Percentiles rank a stretch among this genome's conserved stretches.
These are phyloP conservation scores for Calophaca sinica DNA, from an alignment of 306 rosid genomes.

Conservation along the genomic window DNA sequence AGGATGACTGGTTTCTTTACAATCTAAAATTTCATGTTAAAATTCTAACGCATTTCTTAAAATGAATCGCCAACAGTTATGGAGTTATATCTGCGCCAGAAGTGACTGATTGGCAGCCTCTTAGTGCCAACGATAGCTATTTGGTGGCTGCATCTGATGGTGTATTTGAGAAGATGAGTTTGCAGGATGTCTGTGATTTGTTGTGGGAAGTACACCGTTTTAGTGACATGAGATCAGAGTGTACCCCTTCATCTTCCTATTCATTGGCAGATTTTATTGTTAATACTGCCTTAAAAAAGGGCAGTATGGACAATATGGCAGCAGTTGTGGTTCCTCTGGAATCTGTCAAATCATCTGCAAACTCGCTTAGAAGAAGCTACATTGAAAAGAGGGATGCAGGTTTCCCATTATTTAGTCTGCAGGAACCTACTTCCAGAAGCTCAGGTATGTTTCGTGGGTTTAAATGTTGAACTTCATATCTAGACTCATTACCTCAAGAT, in stretches of 20 bases:
- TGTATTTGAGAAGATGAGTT: slow-evolving; percentile 82
- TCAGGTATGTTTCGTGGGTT: slow-evolving; percentile 62
- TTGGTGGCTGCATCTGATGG: slow-evolving; percentile 98
- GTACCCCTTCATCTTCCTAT: slow-evolving; percentile 68
- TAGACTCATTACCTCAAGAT: slow-evolving; percentile 23
- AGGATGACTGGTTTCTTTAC: slow-evolving; percentile 43
- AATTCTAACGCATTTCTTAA: slow-evolving; percentile 47
- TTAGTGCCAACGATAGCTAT: slow-evolving; percentile 86
- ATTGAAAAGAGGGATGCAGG: slow-evolving; percentile 54
- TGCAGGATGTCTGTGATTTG: slow-evolving; percentile 94
- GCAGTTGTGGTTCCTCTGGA: slow-evolving; percentile 85
- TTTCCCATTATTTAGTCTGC: slow-evolving; percentile 50
- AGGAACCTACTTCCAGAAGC: slow-evolving; percentile 53
- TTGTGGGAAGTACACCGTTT: slow-evolving; percentile 72
- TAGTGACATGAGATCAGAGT: slow-evolving; percentile 52
- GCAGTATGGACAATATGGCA: slow-evolving; percentile 93
- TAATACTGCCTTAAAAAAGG: slow-evolving; percentile 70
- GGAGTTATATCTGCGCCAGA: slow-evolving; percentile 96
- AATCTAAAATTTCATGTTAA: slow-evolving; percentile 32
- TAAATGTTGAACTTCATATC: slow-evolving; percentile 15
- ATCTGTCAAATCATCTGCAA: slow-evolving; percentile 52
- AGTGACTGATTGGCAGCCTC: slow-evolving; percentile 91
- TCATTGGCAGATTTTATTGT: slow-evolving; percentile 86
- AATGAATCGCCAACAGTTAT: slow-evolving; percentile 57
- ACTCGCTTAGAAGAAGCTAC: slow-evolving; percentile 49